These are phyloP conservation scores for Drechslerella dactyloides DNA, from an alignment of 2,329 filamentous ascomycete genomes.

Conservation along the genomic window DNA sequence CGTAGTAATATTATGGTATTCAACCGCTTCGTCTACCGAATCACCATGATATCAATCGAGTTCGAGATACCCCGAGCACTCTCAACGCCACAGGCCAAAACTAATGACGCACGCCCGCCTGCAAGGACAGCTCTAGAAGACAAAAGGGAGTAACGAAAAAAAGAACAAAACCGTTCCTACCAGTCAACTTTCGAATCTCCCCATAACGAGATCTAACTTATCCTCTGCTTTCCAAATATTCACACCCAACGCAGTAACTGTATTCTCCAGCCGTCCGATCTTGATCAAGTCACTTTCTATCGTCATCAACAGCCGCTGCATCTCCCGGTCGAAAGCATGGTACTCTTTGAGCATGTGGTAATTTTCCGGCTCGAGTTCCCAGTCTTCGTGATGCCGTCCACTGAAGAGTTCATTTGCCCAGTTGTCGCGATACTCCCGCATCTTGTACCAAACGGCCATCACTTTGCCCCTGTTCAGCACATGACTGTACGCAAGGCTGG, in stretches of 20 bases:
- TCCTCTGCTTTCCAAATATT: conserved; percentile 26
- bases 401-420: conserved; percentile 39
- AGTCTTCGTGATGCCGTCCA: conserved; percentile 5
- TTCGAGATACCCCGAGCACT: no score
- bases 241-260: conserved; percentile 11
- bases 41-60: no score
- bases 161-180: background rate
- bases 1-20: no score
- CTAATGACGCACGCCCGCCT: background rate
- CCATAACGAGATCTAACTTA: conserved; percentile 19
- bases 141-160: background rate
- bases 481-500: conserved; percentile 17
- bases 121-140: background rate
- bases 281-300: conserved; percentile 35
- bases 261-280: conserved; percentile 29
- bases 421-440: conserved; percentile 17
- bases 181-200: background rate
- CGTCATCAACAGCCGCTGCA: conserved; percentile 11
- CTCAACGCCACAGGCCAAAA: background rate
- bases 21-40: no score
- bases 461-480: conserved; percentile 36
- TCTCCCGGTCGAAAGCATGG: conserved; percentile 29
- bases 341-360: conserved; percentile 29
- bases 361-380: conserved; percentile 19
- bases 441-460: conserved; percentile 18